phyloP scores from a whole-genome alignment of 1,284 basidiomycete genomes.

The Neolentinus lepideus region DNA sequence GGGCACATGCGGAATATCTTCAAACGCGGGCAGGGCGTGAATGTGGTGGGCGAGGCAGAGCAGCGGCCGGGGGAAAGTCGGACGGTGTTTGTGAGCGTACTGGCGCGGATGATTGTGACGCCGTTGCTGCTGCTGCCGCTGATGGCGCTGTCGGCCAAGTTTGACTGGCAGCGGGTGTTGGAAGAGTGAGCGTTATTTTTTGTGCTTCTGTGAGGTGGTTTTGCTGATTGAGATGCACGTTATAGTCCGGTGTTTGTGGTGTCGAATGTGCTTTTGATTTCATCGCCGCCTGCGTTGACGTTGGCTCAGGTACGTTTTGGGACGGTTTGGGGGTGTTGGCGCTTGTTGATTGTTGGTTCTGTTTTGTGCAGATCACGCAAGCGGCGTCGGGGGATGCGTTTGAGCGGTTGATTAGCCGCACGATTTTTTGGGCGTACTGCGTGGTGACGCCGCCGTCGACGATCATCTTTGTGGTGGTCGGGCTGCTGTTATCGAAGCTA shows the following conservation, averaged over 20 bases:
- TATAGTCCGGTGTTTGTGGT: slow-evolving; percentile 79
- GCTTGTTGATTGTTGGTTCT: neutral
- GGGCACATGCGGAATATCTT: slow-evolving; percentile 36
- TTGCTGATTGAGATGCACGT: slow-evolving; percentile 12
- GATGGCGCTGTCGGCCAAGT: slow-evolving; percentile 56
- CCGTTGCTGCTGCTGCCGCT: slow-evolving; percentile 74
- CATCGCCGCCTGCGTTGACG: slow-evolving; percentile 78
- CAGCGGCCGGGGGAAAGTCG: slow-evolving; percentile 61
- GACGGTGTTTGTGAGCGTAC: slow-evolving; percentile 75
- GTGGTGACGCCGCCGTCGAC: slow-evolving; percentile 78
- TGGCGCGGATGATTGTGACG: slow-evolving; percentile 81
- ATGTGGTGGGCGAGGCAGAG: slow-evolving; percentile 11
- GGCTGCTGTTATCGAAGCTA: slow-evolving; percentile 51
- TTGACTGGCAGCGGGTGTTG: slow-evolving; percentile 58
- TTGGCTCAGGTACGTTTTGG: slow-evolving; percentile 57
- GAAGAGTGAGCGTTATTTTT: slow-evolving; percentile 66
- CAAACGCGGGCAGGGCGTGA: slow-evolving; percentile 11
- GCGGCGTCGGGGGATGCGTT: slow-evolving; percentile 85
- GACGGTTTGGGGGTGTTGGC: neutral
- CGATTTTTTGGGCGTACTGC: slow-evolving; percentile 81
- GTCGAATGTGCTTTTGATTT: slow-evolving; percentile 66
- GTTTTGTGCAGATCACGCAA: slow-evolving; percentile 66
- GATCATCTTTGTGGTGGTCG: slow-evolving; percentile 69
- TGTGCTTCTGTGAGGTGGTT: slow-evolving; percentile 1
- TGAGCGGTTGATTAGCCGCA: slow-evolving; percentile 80